Evolutionary conservation across 192 early-diverging fungal species (phyloP), one percentile per base, ranked within the genome.

Genomic region (Umbelopsis sp.): DNA sequence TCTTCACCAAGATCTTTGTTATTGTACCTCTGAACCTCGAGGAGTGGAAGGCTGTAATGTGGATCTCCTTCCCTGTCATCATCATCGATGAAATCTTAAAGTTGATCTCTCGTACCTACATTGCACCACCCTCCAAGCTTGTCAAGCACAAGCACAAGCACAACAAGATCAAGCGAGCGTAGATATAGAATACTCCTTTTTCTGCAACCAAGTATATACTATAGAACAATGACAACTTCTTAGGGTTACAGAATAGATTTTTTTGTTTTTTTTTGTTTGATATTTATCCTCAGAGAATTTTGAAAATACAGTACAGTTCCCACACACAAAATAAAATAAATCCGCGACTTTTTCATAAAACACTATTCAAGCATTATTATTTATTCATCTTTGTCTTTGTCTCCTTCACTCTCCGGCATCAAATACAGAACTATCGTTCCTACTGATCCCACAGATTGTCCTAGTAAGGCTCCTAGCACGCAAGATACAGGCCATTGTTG

Each of bases 81-180:
- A 36, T 94, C 21, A 86, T 98, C 34, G 98, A 99, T 77, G 98
- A 99, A 83, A 68, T 88, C 8, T 83, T 99, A 69, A 99, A 99
- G 85, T 77, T 70, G 36, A 68, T 81, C 38, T 77, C 69, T 11
- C 71, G 79, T 25, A 81, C 79, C 31, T 81, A 69, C 62, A 71
- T 81, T 31, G 50, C 68, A 38, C 79, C 79, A 34, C 79, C 78
- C 52, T 49, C 41, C 17, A 68, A 68, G 26, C 24, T 44, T 43
- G 21, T 68, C 22, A 68, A 44, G 45, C 66, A 49, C 41, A 44
- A 44, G 66, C 25, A 47, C 22, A 68, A 44, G 45, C 66, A 49
- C 41, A 44, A 44, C 41, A 47, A 47, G 45, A 68, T 7, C 41
- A 44, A 49, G 45, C 45, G 45, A 22, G 66, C 66, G 9, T 49